Evolutionary conservation across 2,329 filamentous ascomycete species (phyloP), one percentile per base, ranked within the genome.

Genomic region (Pochonia chlamydosporia): DNA sequence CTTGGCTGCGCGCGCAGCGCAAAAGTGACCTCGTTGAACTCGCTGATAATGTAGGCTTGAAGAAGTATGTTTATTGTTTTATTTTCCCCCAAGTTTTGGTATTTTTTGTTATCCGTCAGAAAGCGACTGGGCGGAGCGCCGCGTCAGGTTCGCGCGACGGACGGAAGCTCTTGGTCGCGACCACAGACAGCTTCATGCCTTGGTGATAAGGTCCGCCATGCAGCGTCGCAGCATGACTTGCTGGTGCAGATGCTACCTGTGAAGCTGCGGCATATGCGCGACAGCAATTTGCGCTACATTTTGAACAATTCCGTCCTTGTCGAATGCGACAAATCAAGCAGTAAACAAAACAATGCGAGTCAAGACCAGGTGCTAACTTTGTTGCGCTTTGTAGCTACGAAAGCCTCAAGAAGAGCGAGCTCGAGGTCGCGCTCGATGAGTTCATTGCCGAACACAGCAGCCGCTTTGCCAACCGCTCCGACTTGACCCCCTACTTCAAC

Each of bases 1-100:
- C 82, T 57, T 95, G 87, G 81, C 76, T 96, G 63, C 79, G 84
- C 67, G 78, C 79, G 65, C 87, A 93, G 77, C 85, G 87, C 73
- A 95, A 95, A 76, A 76, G 75, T 58, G 88, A 92, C 54, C 79
- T 96, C 48, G 67, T 81, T 57, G 84, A 87, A 53, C 75, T 95
- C 52, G 88, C 89, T 50, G 79, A 87, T 55, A 70, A 75, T 40
- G 77, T 87, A 52, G 85, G 85, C 49, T 72, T 92, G 46, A 76
- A 80, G 62, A 79, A 87, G 89, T 95, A 81, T 61, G 83, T 78
- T 36, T 43, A 54, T 40, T 35, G 14, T 42, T 46, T 42, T 40
- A 28, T 43, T 54, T 37, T 28, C 28, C 24, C n/a, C 16, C 16
- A 9, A 21, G 16, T 30, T 16, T 25, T 13, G 13, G 9, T 6